A percentile compares a stretch with the other conserved stretches of the same genome.
phyloP scores from a whole-genome alignment of 805 yeast genomes.

The Yueomyces sp. region DNA sequence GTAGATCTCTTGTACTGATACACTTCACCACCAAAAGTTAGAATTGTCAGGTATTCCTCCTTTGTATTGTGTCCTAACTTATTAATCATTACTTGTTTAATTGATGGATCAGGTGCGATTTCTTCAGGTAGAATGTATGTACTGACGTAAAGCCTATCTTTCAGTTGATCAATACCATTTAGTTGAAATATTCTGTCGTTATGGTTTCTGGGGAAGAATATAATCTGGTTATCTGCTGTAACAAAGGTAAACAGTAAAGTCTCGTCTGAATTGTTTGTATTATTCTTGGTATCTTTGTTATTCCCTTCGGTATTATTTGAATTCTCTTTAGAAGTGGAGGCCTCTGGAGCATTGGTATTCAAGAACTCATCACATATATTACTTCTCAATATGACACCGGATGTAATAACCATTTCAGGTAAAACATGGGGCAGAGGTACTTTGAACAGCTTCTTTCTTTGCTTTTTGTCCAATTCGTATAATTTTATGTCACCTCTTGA shows the following conservation, averaged over 20 bases:
- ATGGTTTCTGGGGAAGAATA: constrained; percentile 45
- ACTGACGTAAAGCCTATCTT: constrained; percentile 27
- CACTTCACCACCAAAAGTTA: constrained; percentile 76
- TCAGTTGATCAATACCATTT: constrained; percentile 24
- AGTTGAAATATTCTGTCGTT: constrained; percentile 28
- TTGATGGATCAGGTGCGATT: constrained; percentile 54
- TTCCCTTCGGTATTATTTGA: no score
- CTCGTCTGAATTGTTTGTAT: constrained; percentile 1
- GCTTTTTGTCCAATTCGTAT: constrained; percentile 30
- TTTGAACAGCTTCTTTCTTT: constrained; percentile 24
- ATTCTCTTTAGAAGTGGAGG: constrained; percentile 9
- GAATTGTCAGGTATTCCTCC: constrained; percentile 53
- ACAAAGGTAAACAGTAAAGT: constrained; percentile 45
- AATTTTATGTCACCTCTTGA: constrained; percentile 61
- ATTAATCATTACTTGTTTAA: constrained; percentile 53
- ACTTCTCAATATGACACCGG: constrained; percentile 50
- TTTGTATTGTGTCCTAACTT: constrained; percentile 48
- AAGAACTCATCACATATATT: constrained; percentile 32
- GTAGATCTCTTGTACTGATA: constrained; percentile 44
- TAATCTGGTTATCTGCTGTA: constrained; percentile 64
- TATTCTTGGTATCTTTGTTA: no score
- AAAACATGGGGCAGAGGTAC: constrained; percentile 26
- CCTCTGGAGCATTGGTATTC: constrained; percentile 2
- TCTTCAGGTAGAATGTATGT: constrained; percentile 24
- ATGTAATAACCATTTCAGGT: constrained; percentile 44